Evolutionary conservation across 2,329 filamentous ascomycete genomes (phyloP).

Genomic region (Teratosphaeria pseudoeucalypti): DNA sequence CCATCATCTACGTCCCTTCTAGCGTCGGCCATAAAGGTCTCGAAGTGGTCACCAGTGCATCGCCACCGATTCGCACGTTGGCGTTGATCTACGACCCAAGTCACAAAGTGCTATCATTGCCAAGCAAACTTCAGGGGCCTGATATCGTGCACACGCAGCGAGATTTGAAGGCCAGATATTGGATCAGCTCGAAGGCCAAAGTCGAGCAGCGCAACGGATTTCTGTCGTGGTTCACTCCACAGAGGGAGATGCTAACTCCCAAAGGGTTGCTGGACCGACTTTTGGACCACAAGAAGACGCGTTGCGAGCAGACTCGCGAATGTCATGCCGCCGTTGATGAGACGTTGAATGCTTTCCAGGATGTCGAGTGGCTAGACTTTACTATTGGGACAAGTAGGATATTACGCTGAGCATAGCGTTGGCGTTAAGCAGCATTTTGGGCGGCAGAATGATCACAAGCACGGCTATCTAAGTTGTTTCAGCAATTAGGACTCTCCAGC

Average conservation of each 20-base stretch:
- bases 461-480: too few relatives aligned
- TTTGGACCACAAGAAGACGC: constrained; percentile 21
- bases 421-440: not conserved
- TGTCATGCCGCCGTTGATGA: constrained; percentile 21
- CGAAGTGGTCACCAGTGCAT: constrained; percentile 31
- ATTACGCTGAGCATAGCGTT: constrained; percentile 27
- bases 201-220: constrained; percentile 49
- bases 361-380: constrained; percentile 42
- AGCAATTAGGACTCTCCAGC: too few relatives aligned
- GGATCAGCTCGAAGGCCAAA: constrained; percentile 57
- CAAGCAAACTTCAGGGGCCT: not conserved
- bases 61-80: constrained; percentile 41
- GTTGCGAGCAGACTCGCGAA: constrained; percentile 28
- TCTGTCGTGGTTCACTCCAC: constrained; percentile 37
- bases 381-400: constrained; percentile 47
- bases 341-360: constrained; percentile 28
- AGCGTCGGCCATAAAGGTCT: constrained; percentile 43
- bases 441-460: too few relatives aligned
- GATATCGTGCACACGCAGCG: constrained; percentile 36
- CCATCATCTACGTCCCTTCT: constrained; percentile 55
- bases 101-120: constrained; percentile 42
- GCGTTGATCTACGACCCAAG: constrained; percentile 56
- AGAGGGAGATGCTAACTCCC: constrained; percentile 31
- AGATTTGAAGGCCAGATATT: constrained; percentile 47
- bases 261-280: constrained; percentile 40